Base-by-base conservation (phyloP, 139 green algal genomes). In the Ettlia oleoabundans region DNA sequence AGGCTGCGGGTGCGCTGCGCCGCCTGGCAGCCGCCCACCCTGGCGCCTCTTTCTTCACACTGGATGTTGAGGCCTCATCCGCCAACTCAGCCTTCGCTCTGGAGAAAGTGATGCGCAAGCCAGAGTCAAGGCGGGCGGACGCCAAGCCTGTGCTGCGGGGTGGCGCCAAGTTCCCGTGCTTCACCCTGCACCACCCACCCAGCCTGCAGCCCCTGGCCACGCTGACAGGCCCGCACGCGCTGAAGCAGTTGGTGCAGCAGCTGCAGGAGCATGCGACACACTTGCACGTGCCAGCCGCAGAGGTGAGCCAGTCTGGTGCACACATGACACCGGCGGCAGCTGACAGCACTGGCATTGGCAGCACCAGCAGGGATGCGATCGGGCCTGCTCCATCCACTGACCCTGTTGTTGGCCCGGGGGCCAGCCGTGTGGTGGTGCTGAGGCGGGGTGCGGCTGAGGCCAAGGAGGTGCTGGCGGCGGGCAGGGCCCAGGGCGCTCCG, bases 171-270 rank as follows among this genome's bases (percentile, higher is more conserved):
- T 95, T 86, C 76, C 92, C 92, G 0, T 85, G 65, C 40, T 62
- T 90, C 64, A 93, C 87, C 1, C 72, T 95, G 73, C 92, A 95
- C 87, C 4, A 63, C 24, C 72, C 88, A 26, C 91, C 91, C 35
- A 43, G 52, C 30, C 74, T 94, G 68, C 82, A 90, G 63, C 88
- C 85, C 1, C 42, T 77, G 18, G 63, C 32, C 7, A 76, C 10
- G 28, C 85, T 90, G 53, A 38, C 78, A 37, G 84, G 87, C 15
- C 21, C 69, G 22, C 18, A 2, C 0, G 85, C 86, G 9, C 7
- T 82, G 41, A 24, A 51, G 7, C 33, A 66, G 26, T 63, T 88
- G 63, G n/a, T 61, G 5, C 18, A 18, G 5, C 22, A 61, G n/a
- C 75, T 84, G 37, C 9, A 4, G 43, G 42, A 88, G 43, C 42